phyloP scores from a whole-genome alignment of 73 alveolate genomes.

The Uronychia setigera region DNA sequence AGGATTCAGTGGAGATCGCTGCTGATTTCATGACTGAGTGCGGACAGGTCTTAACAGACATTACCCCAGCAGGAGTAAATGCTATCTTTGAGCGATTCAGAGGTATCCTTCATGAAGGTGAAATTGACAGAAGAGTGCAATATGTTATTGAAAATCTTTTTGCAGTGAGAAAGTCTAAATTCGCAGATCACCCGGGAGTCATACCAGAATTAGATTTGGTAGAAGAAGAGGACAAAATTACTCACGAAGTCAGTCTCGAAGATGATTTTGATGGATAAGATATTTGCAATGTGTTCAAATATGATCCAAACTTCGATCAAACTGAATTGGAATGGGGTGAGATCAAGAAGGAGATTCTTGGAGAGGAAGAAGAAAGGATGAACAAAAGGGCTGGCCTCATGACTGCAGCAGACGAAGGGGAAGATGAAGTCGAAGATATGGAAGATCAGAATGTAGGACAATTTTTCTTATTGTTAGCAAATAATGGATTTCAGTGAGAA shows the following conservation, averaged over 20 bases:
- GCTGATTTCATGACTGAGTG: conserved; percentile 94
- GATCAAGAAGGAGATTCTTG: conserved; percentile 93
- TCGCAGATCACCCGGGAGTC: conserved; percentile 88
- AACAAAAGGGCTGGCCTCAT: conserved; percentile 65
- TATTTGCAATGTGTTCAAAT: conserved; percentile 92
- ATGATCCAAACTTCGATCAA: conserved; percentile 91
- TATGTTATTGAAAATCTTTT: conserved; percentile 97
- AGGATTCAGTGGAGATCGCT: conserved; percentile 94
- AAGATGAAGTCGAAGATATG: conserved; percentile 69
- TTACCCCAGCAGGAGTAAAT: conserved; percentile 90
- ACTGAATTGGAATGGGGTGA: conserved; percentile 96
- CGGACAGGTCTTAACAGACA: conserved; percentile 97
- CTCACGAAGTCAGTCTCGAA: conserved; percentile 94
- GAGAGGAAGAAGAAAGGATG: conserved; percentile 90
- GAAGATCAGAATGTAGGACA: conserved; percentile 67
- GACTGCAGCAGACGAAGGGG: conserved; percentile 68
- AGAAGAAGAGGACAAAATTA: conserved; percentile 98
- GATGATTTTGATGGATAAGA: conserved; percentile 95
- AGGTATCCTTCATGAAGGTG: conserved; percentile 87
- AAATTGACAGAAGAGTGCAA: conserved; percentile 90
- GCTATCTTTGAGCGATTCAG: conserved; percentile 97
- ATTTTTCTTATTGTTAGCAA: conserved; percentile 39
- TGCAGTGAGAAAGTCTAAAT: conserved; percentile 93
- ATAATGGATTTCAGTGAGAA: conserved; percentile 93
- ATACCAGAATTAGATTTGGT: conserved; percentile 98